phyloP scores from a whole-genome alignment of 495 filamentous ascomycete species.

The Cetradonia linearis region DNA sequence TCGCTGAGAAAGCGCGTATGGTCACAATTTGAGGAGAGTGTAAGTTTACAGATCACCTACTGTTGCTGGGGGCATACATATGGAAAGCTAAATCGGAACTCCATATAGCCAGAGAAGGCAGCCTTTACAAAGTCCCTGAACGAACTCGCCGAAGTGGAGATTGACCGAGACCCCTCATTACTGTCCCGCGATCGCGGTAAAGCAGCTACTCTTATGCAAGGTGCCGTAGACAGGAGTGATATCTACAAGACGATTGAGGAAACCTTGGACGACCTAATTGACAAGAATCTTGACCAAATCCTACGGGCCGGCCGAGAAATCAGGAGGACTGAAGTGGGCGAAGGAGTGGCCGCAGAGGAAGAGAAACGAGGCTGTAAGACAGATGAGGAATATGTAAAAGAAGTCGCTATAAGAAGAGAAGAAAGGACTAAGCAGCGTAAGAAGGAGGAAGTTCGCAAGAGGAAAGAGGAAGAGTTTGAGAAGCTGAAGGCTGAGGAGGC shows the following conservation, averaged over 20 bases:
- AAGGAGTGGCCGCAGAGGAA: constrained; percentile 60
- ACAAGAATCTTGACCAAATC: constrained; percentile 51
- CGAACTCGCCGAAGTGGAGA: constrained; percentile 65
- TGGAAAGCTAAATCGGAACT: constrained; percentile 9
- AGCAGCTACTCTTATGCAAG: constrained; percentile 75
- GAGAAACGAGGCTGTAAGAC: constrained; percentile 61
- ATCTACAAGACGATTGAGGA: constrained; percentile 66
- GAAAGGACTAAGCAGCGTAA: constrained; percentile 51
- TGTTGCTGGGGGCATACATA: not conserved
- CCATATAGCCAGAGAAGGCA: constrained; percentile 34
- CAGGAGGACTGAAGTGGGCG: constrained; percentile 62
- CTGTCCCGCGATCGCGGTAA: constrained; percentile 70
- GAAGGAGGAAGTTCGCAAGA: constrained; percentile 52
- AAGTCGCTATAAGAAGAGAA: constrained; percentile 55
- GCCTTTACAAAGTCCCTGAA: constrained; percentile 56
- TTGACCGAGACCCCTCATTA: constrained; percentile 67
- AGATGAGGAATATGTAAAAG: constrained; percentile 68
- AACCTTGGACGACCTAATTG: constrained; percentile 57
- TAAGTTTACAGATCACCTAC: constrained; percentile 32
- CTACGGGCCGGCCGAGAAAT: constrained; percentile 58
- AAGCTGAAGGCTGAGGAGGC: constrained; percentile 53
- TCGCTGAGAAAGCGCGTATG: constrained; percentile 69
- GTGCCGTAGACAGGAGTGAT: constrained; percentile 70
- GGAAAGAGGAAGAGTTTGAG: constrained; percentile 58
- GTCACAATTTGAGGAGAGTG: constrained; percentile 67